Percentiles rank a stretch among this genome's conserved stretches.
Conservation (phyloP, 768 basidiomycete genomes). For the Rubroboletus satanas region DNA sequence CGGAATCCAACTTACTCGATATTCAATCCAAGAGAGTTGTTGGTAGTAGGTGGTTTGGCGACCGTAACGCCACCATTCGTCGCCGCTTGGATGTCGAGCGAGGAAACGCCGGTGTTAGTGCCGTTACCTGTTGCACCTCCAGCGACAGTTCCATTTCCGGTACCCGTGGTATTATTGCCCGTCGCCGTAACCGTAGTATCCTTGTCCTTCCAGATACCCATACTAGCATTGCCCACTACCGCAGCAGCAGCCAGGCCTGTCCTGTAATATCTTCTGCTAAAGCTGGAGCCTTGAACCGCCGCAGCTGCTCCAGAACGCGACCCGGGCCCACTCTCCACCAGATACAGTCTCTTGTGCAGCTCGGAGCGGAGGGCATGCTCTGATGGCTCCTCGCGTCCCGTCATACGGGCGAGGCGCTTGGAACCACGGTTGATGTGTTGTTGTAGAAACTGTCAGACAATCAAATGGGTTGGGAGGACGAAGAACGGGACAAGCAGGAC, state of each 20-base stretch:
- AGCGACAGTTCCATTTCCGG: slow-evolving; percentile 8
- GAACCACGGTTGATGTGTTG: slow-evolving; percentile 66
- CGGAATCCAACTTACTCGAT: slow-evolving; percentile 51
- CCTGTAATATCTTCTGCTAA: slow-evolving; percentile 10
- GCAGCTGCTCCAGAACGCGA: slow-evolving; percentile 4
- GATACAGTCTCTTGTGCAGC: slow-evolving; percentile 40
- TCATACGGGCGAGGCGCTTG: slow-evolving; percentile 66
- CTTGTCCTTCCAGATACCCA: background rate
- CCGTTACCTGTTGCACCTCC: slow-evolving; percentile 10
- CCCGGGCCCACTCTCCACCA: slow-evolving; percentile 31
- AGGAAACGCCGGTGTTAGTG: slow-evolving; percentile 32
- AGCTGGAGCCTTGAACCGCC: slow-evolving; percentile 1
- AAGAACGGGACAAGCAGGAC: background rate
- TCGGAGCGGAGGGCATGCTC: slow-evolving; percentile 43
- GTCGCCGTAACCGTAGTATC: background rate
- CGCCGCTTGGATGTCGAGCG: slow-evolving; percentile 36
- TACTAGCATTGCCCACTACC: slow-evolving; percentile 1
- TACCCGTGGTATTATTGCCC: slow-evolving; percentile 3
- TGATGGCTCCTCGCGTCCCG: slow-evolving; percentile 51
- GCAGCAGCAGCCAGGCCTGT: slow-evolving; percentile 1
- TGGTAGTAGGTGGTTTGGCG: slow-evolving; percentile 39
- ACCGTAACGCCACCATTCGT: slow-evolving; percentile 37
- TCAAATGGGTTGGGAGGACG: background rate
- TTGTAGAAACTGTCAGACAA: slow-evolving; percentile 49
- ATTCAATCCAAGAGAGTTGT: slow-evolving; percentile 60